A percentile compares a stretch with the other conserved stretches of the same genome.
phyloP scores from a whole-genome alignment of 1,139 yeast species.

The Geotrichum histeridarum region DNA sequence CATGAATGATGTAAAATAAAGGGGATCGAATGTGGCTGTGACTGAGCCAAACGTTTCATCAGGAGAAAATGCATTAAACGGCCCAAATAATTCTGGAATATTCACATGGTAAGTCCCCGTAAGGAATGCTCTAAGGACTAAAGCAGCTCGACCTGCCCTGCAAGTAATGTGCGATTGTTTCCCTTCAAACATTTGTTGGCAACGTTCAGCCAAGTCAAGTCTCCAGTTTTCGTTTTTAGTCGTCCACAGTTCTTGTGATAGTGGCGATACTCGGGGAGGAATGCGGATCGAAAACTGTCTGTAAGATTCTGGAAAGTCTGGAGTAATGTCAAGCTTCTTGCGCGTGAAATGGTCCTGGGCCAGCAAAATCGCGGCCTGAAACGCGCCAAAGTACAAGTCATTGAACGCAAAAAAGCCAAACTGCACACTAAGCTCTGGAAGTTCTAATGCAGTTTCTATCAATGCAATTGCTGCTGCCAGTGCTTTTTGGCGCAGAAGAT shows the following conservation, averaged over 20 bases:
- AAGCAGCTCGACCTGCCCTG: not conserved
- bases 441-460: conserved; percentile 8
- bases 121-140: conserved; percentile 1
- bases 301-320: conserved; percentile 6
- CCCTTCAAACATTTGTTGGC: not conserved
- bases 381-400: conserved; percentile 10
- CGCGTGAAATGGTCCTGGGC: conserved; percentile 1
- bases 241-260: conserved; percentile 3
- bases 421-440: not conserved
- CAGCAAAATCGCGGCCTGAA: conserved; percentile 8
- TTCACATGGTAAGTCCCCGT: not conserved
- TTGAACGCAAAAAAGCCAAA: conserved; percentile 1
- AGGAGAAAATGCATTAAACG: not conserved
- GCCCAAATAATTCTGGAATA: conserved; percentile 5
- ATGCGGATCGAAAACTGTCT: conserved; percentile 6
- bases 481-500: not conserved
- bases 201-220: not conserved
- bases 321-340: not conserved
- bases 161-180: not conserved
- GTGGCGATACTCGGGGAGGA: conserved; percentile 1
- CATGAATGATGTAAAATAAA: not conserved
- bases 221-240: conserved; percentile 7
- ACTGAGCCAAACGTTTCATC: not conserved
- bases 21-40: not conserved
- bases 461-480: conserved; percentile 5